Evolutionary conservation across 2,329 filamentous ascomycete genomes (phyloP), one percentile per base, ranked within the genome.

Genomic region (Sporothrix sp.): DNA sequence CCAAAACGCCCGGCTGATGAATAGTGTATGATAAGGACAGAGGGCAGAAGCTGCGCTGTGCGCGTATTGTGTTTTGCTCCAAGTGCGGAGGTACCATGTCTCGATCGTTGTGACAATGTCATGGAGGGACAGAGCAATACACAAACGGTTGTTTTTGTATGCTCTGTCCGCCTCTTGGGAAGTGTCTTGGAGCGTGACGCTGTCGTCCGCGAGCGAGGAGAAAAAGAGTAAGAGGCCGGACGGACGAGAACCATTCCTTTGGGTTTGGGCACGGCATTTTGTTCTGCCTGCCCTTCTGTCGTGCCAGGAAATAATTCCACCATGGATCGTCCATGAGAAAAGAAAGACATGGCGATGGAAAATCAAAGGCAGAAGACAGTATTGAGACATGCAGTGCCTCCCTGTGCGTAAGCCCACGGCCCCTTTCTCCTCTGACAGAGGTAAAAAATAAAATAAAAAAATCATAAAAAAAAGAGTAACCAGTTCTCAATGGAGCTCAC

Each of bases 211-310:
- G n/a, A n/a, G n/a, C n/a, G n/a, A n/a, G 21, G 25, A 32, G 16
- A 27, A 13, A 45, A 33, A 28, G 8, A 38, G 21, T 36, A 7
- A 52, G 35, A 46, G 21, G 30, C 44, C 32, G 14, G 45, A 43
- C 38, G 33, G 21, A 27, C 25, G 42, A 23, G 48, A 52, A 52
- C 52, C 49, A 44, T 28, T 48, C 40, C 35, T 48, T 21, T 37
- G 50, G 52, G 40, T 49, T 32, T 16, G 52, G 23, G n/a, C 52
- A 52, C 52, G 13, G 35, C 52, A 49, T 48, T 23, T 37, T 18
- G 36, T 52, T 37, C 33, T 32, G 25, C 27, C 23, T 39, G 33
- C 27, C 36, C 25, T 37, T 16, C n/a, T 32, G 13, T 16, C 25
- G 33, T 27, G 11, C 11, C 36, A 44, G 25, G 27, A n/a, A n/a